Percentiles rank a stretch among this genome's conserved stretches.
Evolutionary conservation across 2,329 filamentous ascomycete genomes (phyloP).

Genomic region (Botrytis porri): DNA sequence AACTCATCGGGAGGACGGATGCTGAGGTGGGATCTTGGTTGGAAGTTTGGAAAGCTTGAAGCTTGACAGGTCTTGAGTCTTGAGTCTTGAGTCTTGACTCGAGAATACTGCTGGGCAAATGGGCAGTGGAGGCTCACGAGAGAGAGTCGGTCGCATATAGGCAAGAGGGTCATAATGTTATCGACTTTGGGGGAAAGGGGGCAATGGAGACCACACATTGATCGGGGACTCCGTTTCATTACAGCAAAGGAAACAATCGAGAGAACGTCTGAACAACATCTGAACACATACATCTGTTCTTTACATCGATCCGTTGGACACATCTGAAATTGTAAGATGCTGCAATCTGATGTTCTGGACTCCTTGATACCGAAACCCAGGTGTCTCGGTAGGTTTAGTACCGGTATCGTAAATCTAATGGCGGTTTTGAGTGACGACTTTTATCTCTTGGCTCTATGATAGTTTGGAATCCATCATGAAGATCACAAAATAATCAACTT

Average conservation of each 20-base stretch:
- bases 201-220: neutral
- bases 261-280: neutral
- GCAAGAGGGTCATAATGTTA: neutral
- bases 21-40: neutral
- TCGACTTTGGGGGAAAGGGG: neutral
- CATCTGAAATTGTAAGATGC: neutral
- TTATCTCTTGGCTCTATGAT: neutral
- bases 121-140: neutral
- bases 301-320: neutral
- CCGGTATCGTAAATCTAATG: neutral
- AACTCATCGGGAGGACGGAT: neutral
- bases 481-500: neutral
- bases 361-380: neutral
- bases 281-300: neutral
- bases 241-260: neutral
- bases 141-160: neutral
- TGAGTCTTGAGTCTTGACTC: neutral
- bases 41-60: neutral
- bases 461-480: neutral
- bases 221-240: conserved; percentile 1
- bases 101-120: neutral
- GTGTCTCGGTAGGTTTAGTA: neutral
- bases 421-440: neutral
- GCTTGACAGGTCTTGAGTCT: neutral
- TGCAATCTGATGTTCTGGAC: neutral